These are phyloP conservation scores for Ramicandelaber brevisporus DNA, from an alignment of 192 early-diverging fungal species.

Conservation along the genomic window DNA sequence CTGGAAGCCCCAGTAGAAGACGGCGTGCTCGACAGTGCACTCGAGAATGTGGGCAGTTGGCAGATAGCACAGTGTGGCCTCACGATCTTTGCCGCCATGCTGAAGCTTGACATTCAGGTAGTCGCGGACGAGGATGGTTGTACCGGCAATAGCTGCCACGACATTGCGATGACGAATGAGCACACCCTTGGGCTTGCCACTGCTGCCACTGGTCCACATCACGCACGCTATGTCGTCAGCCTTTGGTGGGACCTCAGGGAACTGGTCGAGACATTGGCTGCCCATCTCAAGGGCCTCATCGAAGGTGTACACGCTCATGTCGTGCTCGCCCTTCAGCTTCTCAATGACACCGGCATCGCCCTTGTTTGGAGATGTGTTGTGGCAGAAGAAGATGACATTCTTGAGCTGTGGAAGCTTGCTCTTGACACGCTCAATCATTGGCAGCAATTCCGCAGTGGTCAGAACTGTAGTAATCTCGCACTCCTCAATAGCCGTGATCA, in stretches of 20 bases:
- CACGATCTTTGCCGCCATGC: too few relatives aligned
- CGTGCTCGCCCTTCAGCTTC: constrained; percentile 10
- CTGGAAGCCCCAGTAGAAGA: constrained; percentile 36
- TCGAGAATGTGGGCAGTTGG: constrained; percentile 79
- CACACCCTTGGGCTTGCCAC: constrained; percentile 83
- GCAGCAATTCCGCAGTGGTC: constrained; percentile 21
- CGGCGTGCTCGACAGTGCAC: constrained; percentile 52
- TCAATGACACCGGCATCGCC: constrained; percentile 21
- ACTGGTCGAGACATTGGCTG: constrained; percentile 26
- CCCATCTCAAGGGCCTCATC: constrained; percentile 42
- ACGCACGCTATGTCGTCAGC: constrained; percentile 55
- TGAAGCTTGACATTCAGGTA: constrained; percentile 15
- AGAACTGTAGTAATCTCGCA: constrained; percentile 41
- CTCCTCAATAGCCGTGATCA: constrained; percentile 64
- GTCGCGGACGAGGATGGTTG: constrained; percentile 9
- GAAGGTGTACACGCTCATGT: constrained; percentile 31
- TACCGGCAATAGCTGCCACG: constrained; percentile 32
- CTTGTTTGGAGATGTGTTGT: constrained; percentile 8
- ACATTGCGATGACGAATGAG: constrained; percentile 61
- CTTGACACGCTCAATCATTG: constrained; percentile 3
- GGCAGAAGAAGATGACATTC: constrained; percentile 25
- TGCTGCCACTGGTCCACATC: constrained; percentile 82
- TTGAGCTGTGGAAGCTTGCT: constrained; percentile 16
- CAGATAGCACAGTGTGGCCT: constrained; percentile 51
- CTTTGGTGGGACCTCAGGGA: constrained; percentile 31